Conservation (phyloP, 2,329 filamentous ascomycete species). For the Paracamarosporium sp. region DNA sequence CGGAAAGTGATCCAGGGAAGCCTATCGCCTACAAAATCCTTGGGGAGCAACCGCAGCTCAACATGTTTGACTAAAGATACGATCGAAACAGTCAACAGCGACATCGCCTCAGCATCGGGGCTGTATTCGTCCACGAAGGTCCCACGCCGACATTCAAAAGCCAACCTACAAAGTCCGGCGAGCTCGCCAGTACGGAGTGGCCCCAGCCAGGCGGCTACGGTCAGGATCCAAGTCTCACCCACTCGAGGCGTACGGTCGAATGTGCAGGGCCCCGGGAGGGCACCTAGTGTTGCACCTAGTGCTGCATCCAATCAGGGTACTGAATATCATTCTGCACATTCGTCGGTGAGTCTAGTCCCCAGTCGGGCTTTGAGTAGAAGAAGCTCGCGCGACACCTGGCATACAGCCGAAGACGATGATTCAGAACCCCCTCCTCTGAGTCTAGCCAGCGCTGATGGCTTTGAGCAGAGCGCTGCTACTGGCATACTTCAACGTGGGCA, state of each 20-base stretch:
- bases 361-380: slow-evolving; percentile 15
- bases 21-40: slow-evolving; percentile 17
- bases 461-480: background rate
- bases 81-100: slow-evolving; percentile 25
- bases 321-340: slow-evolving; percentile 30
- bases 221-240: slow-evolving; percentile 27
- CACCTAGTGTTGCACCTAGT: slow-evolving; percentile 22
- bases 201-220: slow-evolving; percentile 12
- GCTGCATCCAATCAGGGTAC: slow-evolving; percentile 24
- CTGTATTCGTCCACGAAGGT: slow-evolving; percentile 20
- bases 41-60: slow-evolving; percentile 21
- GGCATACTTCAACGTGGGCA: background rate
- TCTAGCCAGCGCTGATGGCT: slow-evolving; percentile 22
- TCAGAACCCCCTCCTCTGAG: slow-evolving; percentile 12
- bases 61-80: slow-evolving; percentile 40
- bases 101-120: slow-evolving; percentile 19
- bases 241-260: slow-evolving; percentile 15
- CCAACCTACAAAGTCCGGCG: slow-evolving; percentile 24
- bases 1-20: slow-evolving; percentile 17
- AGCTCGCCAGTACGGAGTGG: slow-evolving; percentile 21
- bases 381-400: slow-evolving; percentile 26
- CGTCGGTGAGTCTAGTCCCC: slow-evolving; percentile 33
- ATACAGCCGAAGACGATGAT: slow-evolving; percentile 21
- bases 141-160: slow-evolving; percentile 23
- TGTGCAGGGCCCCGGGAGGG: slow-evolving; percentile 11